phyloP scores from a whole-genome alignment of 495 filamentous ascomycete genomes.

The Bacidia gigantensis region DNA sequence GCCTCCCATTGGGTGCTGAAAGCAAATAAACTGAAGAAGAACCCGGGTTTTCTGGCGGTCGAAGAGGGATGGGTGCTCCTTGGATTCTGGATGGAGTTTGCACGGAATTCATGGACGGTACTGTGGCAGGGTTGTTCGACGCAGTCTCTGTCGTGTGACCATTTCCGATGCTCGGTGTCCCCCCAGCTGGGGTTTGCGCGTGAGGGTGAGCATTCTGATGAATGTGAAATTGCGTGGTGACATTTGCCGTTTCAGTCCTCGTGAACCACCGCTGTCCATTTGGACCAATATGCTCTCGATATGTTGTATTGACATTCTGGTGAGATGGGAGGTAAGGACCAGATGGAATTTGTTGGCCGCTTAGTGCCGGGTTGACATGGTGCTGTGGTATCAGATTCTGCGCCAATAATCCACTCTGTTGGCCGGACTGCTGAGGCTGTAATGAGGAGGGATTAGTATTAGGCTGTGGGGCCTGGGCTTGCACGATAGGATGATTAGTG shows the following conservation, averaged over 20 bases:
- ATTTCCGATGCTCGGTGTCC: constrained; percentile 9
- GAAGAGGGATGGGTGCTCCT: not conserved
- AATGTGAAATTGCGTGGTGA: not conserved
- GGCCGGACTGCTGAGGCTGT: not conserved
- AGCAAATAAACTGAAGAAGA: constrained; percentile 45
- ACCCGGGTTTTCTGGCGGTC: constrained; percentile 13
- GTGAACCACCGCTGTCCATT: constrained; percentile 25
- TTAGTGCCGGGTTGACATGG: not conserved
- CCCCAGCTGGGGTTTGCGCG: constrained; percentile 1
- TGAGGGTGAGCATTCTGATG: not conserved
- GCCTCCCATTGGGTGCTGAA: constrained; percentile 46
- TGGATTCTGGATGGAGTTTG: not conserved
- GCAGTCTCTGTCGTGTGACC: constrained; percentile 2
- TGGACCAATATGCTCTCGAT: constrained; percentile 24
- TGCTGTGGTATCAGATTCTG: not conserved
- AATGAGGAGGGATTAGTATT: not conserved
- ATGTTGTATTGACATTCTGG: constrained; percentile 24
- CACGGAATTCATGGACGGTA: constrained; percentile 13
- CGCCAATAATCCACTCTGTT: not conserved
- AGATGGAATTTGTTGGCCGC: not conserved
- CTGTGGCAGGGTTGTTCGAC: constrained; percentile 8
- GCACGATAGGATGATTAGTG: not conserved
- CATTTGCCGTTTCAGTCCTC: constrained; percentile 15
- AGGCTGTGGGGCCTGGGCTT: not conserved
- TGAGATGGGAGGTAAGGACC: constrained; percentile 20